Percentiles rank a stretch among this genome's conserved stretches.
These are phyloP conservation scores for Discostella stelligera DNA, from an alignment of 352 stramenopile species.

Conservation along the genomic window DNA sequence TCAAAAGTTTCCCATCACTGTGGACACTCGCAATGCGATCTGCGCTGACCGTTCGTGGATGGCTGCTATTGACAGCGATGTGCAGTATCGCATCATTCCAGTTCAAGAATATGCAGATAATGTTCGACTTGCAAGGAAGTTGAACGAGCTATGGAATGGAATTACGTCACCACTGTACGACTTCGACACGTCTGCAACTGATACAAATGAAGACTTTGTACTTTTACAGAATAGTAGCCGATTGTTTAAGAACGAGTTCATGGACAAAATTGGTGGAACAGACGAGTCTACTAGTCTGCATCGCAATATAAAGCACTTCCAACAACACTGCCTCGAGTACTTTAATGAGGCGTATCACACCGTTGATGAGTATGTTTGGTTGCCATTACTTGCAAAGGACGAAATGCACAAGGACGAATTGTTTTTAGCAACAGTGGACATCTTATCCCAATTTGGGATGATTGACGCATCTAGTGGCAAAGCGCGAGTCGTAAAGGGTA, in stretches of 20 bases:
- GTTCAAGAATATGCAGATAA: background rate
- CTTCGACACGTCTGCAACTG: too few species aligned
- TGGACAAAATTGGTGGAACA: too few species aligned
- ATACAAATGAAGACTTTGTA: too few species aligned
- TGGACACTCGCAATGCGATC: background rate
- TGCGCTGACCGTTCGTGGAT: background rate
- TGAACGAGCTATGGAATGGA: too few species aligned
- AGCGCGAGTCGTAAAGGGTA: background rate
- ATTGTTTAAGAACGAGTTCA: too few species aligned
- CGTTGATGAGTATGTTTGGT: background rate
- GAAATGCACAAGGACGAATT: background rate
- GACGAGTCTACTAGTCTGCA: background rate
- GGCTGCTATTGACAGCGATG: background rate
- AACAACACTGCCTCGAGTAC: background rate
- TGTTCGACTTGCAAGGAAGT: too few species aligned
- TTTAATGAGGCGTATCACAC: background rate
- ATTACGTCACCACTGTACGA: too few species aligned
- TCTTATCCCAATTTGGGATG: background rate
- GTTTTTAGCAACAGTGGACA: background rate
- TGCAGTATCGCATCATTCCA: background rate
- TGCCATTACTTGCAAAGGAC: background rate
- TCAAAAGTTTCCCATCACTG: background rate
- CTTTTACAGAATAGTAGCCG: too few species aligned
- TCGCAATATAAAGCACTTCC: background rate
- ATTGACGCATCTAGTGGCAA: background rate